phyloP scores from a whole-genome alignment of 2,329 filamentous ascomycete species.

The Talaromyces marneffei region DNA sequence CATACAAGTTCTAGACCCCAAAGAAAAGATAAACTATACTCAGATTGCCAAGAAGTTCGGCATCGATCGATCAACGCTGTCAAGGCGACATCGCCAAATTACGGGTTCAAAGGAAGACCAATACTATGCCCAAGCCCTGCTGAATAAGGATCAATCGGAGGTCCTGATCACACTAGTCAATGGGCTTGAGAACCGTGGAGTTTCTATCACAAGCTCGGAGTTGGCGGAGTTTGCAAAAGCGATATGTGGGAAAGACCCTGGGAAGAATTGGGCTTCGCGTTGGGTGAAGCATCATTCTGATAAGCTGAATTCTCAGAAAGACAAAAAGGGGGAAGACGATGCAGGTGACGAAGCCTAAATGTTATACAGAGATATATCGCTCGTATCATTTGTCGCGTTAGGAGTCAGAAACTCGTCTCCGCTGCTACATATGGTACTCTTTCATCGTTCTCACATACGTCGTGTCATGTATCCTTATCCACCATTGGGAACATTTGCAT shows the following conservation, averaged over 20 bases:
- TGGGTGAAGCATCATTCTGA: neutral
- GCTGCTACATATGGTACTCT: too few species aligned
- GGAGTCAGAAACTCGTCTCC: too few species aligned
- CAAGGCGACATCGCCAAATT: neutral
- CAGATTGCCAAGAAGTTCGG: neutral
- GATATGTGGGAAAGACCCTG: neutral
- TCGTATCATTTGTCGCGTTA: too few species aligned
- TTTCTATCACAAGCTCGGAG: neutral
- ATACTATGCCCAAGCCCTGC: neutral
- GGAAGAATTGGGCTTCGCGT: neutral
- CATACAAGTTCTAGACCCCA: neutral
- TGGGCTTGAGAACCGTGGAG: neutral
- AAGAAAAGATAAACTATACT: neutral
- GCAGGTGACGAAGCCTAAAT: neutral
- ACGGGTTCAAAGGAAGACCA: neutral
- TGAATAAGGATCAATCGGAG: neutral
- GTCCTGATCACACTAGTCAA: neutral
- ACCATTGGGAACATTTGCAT: too few species aligned
- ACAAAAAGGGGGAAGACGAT: neutral
- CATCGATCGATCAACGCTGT: neutral
- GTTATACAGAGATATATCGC: too few species aligned
- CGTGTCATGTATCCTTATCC: too few species aligned
- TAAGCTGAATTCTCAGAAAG: neutral
- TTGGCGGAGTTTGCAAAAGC: neutral
- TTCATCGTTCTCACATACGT: too few species aligned